Evolutionary conservation across 306 rosid species (phyloP).

Genomic region (Cucurbita moschata): DNA sequence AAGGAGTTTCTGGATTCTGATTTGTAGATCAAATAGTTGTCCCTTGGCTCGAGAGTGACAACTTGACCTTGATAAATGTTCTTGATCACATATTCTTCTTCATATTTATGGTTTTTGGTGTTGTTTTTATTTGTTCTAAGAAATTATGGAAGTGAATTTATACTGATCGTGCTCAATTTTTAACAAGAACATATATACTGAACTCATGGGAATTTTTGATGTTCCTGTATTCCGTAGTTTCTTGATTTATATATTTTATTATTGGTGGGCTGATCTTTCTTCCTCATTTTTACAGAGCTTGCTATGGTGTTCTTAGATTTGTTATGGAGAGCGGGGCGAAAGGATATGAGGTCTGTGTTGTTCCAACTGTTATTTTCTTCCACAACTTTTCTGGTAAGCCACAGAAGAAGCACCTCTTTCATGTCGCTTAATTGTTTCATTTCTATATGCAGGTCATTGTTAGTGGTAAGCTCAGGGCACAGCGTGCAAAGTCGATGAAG

Average conservation of each 20-base stretch:
- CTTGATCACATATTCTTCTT: not conserved
- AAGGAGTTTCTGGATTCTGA: not conserved
- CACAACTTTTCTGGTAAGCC: not conserved
- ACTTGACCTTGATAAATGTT: not conserved
- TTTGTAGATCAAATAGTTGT: not conserved
- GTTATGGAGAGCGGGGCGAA: constrained; percentile 74
- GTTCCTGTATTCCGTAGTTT: not conserved
- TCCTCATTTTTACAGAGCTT: constrained; percentile 33
- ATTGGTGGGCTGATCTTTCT: not conserved
- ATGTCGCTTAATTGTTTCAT: not conserved
- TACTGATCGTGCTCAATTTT: not conserved
- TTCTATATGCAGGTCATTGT: constrained; percentile 24
- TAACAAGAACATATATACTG: not conserved
- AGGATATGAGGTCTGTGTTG: constrained; percentile 45
- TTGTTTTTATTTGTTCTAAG: not conserved
- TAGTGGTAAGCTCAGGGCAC: constrained; percentile 40
- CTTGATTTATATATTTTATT: not conserved
- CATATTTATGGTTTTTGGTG: not conserved
- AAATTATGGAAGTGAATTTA: not conserved
- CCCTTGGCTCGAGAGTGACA: not conserved
- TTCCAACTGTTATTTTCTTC: not conserved
- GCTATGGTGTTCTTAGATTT: constrained; percentile 66
- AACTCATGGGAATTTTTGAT: not conserved
- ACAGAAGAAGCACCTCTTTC: not conserved
- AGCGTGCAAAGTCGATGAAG: constrained; percentile 33